These are phyloP conservation scores for Trichoderma citrinoviride DNA, from an alignment of 2,329 filamentous ascomycete species.

Conservation along the genomic window DNA sequence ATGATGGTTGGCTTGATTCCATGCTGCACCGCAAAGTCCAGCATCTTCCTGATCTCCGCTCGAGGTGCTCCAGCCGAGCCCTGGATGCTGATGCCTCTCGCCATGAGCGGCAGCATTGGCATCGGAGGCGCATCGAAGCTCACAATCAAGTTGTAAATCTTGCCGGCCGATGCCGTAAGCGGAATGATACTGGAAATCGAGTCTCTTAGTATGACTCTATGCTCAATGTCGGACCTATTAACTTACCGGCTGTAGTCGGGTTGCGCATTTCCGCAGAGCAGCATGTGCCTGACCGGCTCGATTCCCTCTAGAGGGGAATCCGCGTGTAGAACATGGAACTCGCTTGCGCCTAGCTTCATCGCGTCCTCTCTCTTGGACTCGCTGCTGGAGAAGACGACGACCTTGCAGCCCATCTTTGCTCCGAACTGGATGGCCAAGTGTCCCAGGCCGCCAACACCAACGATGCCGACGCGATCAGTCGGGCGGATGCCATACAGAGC, in stretches of 20 bases:
- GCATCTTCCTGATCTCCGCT: neutral
- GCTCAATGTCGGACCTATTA: neutral
- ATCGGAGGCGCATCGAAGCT: neutral
- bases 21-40: neutral
- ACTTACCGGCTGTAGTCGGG: conserved; percentile 8
- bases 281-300: conserved; percentile 15
- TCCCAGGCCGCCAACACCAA: conserved; percentile 65
- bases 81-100: neutral
- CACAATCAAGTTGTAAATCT: conserved; percentile 4
- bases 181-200: neutral
- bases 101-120: conserved; percentile 1
- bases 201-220: neutral
- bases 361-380: conserved; percentile 54
- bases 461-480: conserved; percentile 70
- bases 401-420: conserved; percentile 61
- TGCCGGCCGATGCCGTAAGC: neutral
- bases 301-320: conserved; percentile 11
- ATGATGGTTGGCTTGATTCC: conserved; percentile 4
- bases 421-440: conserved; percentile 67
- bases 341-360: conserved; percentile 14
- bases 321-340: conserved; percentile 9
- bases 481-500: conserved; percentile 69
- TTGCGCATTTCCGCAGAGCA: conserved; percentile 19
- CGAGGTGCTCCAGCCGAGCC: conserved; percentile 3
- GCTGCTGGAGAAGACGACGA: conserved; percentile 60